A percentile compares a stretch with the other conserved stretches of the same genome.
Evolutionary conservation across 2,329 filamentous ascomycete species (phyloP).

Genomic region (Coniochaeta ligniaria): DNA sequence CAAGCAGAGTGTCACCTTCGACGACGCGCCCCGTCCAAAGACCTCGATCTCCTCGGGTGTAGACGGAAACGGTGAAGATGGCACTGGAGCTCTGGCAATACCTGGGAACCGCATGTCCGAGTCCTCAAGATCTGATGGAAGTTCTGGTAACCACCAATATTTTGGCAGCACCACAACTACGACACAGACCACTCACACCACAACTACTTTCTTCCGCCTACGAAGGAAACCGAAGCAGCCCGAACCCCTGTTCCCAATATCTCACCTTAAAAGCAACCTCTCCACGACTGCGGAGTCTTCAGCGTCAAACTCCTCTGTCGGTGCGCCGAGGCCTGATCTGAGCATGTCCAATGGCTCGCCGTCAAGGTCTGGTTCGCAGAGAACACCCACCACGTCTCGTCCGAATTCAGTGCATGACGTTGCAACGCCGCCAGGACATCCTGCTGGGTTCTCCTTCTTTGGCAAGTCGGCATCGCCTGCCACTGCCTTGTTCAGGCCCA

Average conservation of each 20-base stretch:
- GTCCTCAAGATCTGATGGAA: conserved; percentile 84
- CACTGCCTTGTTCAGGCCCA: conserved; percentile 41
- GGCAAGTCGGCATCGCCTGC: conserved; percentile 29
- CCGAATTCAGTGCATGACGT: conserved; percentile 16
- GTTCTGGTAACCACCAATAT: conserved; percentile 59
- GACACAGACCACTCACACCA: conserved; percentile 55
- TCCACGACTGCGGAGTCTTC: conserved; percentile 22
- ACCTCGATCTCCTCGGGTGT: conserved; percentile 28
- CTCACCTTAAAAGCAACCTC: conserved; percentile 61
- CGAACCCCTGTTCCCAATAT: conserved; percentile 74
- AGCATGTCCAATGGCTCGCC: conserved; percentile 7
- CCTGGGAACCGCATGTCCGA: conserved; percentile 66
- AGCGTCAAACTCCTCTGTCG: conserved; percentile 37
- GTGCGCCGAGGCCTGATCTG: conserved; percentile 23
- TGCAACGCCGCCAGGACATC: conserved; percentile 24
- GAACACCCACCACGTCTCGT: conserved; percentile 23
- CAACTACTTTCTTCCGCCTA: conserved; percentile 73
- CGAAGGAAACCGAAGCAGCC: conserved; percentile 69
- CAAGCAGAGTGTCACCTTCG: conserved; percentile 46
- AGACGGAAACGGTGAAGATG: conserved; percentile 50
- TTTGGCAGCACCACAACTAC: conserved; percentile 53
- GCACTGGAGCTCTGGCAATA: conserved; percentile 53
- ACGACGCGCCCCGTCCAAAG: conserved; percentile 49
- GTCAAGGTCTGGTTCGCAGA: conserved; percentile 11
- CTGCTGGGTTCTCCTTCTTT: conserved; percentile 16